phyloP scores from a whole-genome alignment of 192 early-diverging fungal species.

The Coemansia sp. region DNA sequence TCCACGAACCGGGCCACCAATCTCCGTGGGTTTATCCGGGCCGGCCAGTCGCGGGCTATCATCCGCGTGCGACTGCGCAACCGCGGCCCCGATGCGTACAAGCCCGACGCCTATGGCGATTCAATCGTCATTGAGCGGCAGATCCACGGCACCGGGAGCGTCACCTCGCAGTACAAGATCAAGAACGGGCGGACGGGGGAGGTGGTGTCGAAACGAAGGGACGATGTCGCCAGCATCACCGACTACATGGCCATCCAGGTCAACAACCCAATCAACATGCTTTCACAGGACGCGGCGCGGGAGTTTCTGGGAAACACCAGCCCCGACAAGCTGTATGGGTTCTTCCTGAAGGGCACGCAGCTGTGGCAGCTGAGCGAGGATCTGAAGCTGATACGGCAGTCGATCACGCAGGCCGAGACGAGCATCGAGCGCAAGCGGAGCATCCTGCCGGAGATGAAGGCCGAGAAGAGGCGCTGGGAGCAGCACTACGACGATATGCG shows the following conservation, averaged over 20 bases:
- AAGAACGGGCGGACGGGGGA: constrained; percentile 62
- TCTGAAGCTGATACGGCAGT: constrained; percentile 62
- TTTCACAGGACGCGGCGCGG: constrained; percentile 91
- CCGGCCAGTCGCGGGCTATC: constrained; percentile 66
- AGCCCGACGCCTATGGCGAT: constrained; percentile 78
- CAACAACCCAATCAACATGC: constrained; percentile 90
- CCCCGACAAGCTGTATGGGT: constrained; percentile 86
- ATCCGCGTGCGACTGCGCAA: constrained; percentile 80
- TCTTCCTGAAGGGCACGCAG: constrained; percentile 87
- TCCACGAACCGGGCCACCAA: constrained; percentile 82
- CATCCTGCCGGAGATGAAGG: constrained; percentile 70
- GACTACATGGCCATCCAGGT: constrained; percentile 91
- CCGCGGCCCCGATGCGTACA: constrained; percentile 79
- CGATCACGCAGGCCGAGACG: constrained; percentile 53
- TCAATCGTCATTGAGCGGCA: constrained; percentile 81
- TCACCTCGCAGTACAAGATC: constrained; percentile 73
- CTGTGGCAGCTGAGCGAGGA: constrained; percentile 75
- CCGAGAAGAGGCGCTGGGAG: constrained; percentile 66
- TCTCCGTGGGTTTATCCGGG: constrained; percentile 77
- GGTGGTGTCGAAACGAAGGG: constrained; percentile 72
- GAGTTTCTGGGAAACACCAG: constrained; percentile 83
- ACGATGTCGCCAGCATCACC: constrained; percentile 78
- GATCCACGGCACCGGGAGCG: constrained; percentile 53
- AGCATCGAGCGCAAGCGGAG: constrained; percentile 60
- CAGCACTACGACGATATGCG: constrained; percentile 67